Conservation (phyloP, 768 basidiomycete species). For the Trametes gibbosa region DNA sequence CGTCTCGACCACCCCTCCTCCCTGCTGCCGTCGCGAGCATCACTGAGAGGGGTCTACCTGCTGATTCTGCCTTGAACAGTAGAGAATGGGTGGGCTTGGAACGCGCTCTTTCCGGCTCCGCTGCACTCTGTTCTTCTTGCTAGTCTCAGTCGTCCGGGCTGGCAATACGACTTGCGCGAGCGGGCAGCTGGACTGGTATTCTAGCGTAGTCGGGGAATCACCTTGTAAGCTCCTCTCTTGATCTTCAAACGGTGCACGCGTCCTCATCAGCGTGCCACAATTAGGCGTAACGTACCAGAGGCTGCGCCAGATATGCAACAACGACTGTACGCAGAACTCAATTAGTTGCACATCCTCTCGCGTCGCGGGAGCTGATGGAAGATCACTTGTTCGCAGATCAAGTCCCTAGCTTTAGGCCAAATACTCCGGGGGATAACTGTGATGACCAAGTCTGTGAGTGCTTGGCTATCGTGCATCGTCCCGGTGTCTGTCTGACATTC, state of each 20-base stretch:
- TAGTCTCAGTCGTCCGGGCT: background rate
- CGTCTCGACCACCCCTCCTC: too few relatives aligned
- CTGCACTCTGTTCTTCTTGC: background rate
- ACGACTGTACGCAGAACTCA: conserved; percentile 8
- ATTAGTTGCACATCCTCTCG: too few relatives aligned
- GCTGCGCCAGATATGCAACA: conserved; percentile 21
- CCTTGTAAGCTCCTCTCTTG: conserved; percentile 7
- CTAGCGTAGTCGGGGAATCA: conserved; percentile 13
- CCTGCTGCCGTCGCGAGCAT: too few relatives aligned
- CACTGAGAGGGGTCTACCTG: too few relatives aligned
- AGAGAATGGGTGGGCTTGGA: background rate
- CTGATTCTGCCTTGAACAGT: background rate
- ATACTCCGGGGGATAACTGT: background rate
- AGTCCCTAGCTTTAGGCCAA: background rate
- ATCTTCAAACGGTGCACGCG: background rate
- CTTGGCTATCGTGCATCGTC: background rate
- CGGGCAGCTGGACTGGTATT: conserved; percentile 17
- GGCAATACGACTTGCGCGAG: conserved; percentile 15
- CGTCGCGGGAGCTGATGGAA: background rate
- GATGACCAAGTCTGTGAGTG: conserved; percentile 12
- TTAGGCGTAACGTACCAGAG: conserved; percentile 18
- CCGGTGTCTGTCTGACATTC: background rate
- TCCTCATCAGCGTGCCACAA: too few relatives aligned
- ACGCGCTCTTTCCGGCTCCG: background rate
- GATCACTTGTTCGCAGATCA: background rate